Conservation (phyloP, 345 rosid genomes). For the Pistacia vera region DNA sequence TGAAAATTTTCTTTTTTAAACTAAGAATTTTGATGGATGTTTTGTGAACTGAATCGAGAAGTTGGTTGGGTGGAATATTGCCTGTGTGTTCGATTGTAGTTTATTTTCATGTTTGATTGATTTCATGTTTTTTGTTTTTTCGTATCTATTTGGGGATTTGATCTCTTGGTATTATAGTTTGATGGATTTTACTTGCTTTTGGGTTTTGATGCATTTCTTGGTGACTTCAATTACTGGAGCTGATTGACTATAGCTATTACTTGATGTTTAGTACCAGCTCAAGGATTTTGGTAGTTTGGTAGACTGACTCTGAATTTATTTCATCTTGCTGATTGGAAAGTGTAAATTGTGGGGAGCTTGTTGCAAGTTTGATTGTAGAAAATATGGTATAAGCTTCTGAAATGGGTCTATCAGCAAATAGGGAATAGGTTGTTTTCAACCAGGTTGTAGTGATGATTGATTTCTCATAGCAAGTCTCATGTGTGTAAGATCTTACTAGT, state of each 20-base stretch:
- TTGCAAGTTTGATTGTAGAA: too few species aligned
- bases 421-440: neutral
- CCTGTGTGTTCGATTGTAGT: too few species aligned
- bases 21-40: too few species aligned
- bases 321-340: too few species aligned
- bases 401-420: constrained; percentile 1
- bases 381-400: too few species aligned
- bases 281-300: too few species aligned
- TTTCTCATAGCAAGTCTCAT: constrained; percentile 5
- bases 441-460: neutral
- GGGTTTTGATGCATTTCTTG: too few species aligned
- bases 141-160: neutral
- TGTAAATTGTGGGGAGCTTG: neutral
- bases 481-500: neutral
- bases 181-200: neutral
- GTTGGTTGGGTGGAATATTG: neutral
- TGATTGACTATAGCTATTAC: too few species aligned
- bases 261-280: too few species aligned
- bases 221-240: too few species aligned
- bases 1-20: neutral
- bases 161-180: neutral
- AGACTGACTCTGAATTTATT: too few species aligned
- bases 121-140: neutral
- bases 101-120: neutral
- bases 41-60: too few species aligned